Base-by-base conservation (phyloP, 148 eudicot genomes). In the Chenopodium berlandieri region DNA sequence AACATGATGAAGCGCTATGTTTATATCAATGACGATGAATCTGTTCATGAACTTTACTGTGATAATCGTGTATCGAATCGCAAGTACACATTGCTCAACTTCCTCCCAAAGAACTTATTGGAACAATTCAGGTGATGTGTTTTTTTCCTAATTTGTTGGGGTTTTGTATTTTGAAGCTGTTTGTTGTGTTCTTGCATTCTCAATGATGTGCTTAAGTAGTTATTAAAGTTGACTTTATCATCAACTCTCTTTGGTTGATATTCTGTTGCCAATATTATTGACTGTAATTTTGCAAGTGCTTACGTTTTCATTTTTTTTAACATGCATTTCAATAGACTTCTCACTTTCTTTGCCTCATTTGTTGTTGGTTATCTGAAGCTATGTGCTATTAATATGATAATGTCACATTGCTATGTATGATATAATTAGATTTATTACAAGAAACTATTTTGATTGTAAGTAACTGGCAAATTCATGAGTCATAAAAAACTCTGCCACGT, bases 101-200 rank as follows among this genome's bases (percentile, higher is more conserved):
- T 96, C 81, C 91, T 96, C 37, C 98, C 99, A 0, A 96, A 94
- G 85, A 96, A 96, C 76, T 86, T 96, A 84, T 96, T 94, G 99
- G 97, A 96, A 72, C 98, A 96, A 79, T 96, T 96, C 95, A 96
- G 99, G 99, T 96, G 86, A 90, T 72, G 54, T 34, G 46, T n/a
- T 66, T 56, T 60, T 69, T 48, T 23, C 8, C 3, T 11, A 17
- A 16, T 37, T 17, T 8, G 23, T 27, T 70, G 40, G 74, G 34
- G n/a, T 34, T 34, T 34, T 50, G 54, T 50, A 50, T 34, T 34
- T 34, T 34, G 37, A 34, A 34, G 37, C 37, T 34, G 37, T 34
- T 34, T 27, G 27, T 27, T 27, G 27, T 19, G 44, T 67, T 62
- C 40, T 56, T 44, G 19, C 62, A 52, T 4, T 80, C 20, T 65